Conservation (phyloP, 2,329 filamentous ascomycete species). For the Paracorniculantispora psalliotae region DNA sequence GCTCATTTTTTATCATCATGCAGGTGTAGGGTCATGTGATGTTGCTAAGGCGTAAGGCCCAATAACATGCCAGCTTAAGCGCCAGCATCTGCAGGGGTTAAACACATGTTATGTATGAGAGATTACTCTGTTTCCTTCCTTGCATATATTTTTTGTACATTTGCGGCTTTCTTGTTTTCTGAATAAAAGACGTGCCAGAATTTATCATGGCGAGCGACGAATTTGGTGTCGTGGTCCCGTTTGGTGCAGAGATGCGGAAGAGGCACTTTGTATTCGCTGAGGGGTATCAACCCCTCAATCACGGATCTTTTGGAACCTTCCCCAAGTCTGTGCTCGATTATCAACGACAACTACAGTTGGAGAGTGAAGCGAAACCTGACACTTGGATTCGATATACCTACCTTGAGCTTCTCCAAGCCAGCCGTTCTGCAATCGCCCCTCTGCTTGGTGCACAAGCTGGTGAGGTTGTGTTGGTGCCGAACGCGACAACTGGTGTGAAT, state of each 20-base stretch:
- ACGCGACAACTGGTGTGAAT: slow-evolving; percentile 66
- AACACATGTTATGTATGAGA: too few relatives aligned
- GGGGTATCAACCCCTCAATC: slow-evolving; percentile 30
- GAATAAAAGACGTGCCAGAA: too few relatives aligned
- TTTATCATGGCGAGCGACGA: not conserved
- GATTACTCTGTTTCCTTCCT: too few relatives aligned
- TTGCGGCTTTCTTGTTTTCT: too few relatives aligned
- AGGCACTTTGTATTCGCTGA: slow-evolving; percentile 28
- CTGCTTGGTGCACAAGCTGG: slow-evolving; percentile 54
- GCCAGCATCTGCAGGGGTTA: not conserved
- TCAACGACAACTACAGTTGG: slow-evolving; percentile 49
- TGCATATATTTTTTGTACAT: too few relatives aligned
- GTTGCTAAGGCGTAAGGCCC: not conserved
- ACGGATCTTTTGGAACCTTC: slow-evolving; percentile 63
- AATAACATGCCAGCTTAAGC: not conserved
- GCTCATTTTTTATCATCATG: not conserved
- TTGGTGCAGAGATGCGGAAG: slow-evolving; percentile 26
- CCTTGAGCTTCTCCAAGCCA: slow-evolving; percentile 47
- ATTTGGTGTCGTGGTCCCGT: not conserved
- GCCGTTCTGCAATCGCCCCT: slow-evolving; percentile 55
- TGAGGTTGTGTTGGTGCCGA: slow-evolving; percentile 63
- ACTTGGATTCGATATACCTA: slow-evolving; percentile 59
- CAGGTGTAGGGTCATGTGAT: not conserved
- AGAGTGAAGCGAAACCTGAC: slow-evolving; percentile 58
- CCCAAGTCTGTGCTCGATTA: slow-evolving; percentile 51